A percentile compares a stretch with the other conserved stretches of the same genome.
These are phyloP conservation scores for Fistulinella cinereoalba DNA, from an alignment of 1,284 basidiomycete genomes.

Conservation along the genomic window DNA sequence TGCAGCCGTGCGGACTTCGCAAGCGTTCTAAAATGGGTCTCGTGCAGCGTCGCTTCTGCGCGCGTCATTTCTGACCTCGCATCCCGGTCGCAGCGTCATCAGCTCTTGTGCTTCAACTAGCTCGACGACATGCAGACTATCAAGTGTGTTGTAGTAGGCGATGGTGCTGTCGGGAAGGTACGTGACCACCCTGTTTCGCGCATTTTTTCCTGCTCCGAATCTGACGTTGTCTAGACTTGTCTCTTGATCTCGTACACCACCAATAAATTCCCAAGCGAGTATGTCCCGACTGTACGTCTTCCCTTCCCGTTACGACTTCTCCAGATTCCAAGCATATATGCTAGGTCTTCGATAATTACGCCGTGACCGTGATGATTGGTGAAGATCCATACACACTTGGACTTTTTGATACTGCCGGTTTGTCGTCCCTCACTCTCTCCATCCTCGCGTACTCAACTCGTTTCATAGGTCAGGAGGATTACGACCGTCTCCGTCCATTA, in stretches of 20 bases:
- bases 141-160: conserved; percentile 98
- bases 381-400: conserved; percentile 99
- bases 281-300: conserved; percentile 92
- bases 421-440: conserved; percentile 15
- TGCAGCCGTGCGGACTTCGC: conserved; percentile 14
- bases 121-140: conserved; percentile 81
- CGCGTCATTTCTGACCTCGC: background rate
- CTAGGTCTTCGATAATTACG: conserved; percentile 96
- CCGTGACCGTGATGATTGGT: conserved; percentile 99
- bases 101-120: conserved; percentile 6
- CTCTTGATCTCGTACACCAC: conserved; percentile 99
- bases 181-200: conserved; percentile 28
- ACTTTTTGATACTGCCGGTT: conserved; percentile 97
- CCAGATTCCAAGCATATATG: conserved; percentile 26
- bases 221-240: conserved; percentile 69
- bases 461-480: conserved; percentile 92
- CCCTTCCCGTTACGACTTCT: background rate
- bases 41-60: background rate
- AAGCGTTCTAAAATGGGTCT: conserved; percentile 20
- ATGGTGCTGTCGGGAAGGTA: conserved; percentile 99
- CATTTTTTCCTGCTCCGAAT: background rate
- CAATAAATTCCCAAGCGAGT: conserved; percentile 98
- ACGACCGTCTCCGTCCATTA: conserved; percentile 96
- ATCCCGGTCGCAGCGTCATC: background rate
- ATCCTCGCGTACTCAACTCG: background rate